These are phyloP conservation scores for Aspergillus bridgeri DNA, from an alignment of 495 filamentous ascomycete species.

Conservation along the genomic window DNA sequence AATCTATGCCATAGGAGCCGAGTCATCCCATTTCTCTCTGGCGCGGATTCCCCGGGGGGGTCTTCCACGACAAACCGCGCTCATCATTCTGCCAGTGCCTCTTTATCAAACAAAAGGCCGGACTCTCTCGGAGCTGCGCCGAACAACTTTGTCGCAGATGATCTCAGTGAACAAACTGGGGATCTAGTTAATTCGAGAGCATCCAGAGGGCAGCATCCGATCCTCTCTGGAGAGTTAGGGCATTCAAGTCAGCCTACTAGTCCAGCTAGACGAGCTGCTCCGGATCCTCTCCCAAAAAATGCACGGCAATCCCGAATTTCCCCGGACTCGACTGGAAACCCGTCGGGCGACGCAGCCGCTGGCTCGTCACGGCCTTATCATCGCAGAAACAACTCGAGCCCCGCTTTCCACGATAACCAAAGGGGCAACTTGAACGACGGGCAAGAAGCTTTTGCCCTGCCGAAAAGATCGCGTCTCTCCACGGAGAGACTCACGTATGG, in stretches of 20 bases:
- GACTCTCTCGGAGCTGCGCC: slow-evolving; percentile 17
- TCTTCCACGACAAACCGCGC: slow-evolving; percentile 25
- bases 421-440: neutral
- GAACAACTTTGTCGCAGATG: slow-evolving; percentile 23
- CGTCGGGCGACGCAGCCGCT: slow-evolving; percentile 2
- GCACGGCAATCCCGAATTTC: slow-evolving; percentile 7
- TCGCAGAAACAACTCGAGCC: slow-evolving; percentile 10
- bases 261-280: slow-evolving; percentile 9
- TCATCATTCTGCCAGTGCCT: slow-evolving; percentile 20
- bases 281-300: slow-evolving; percentile 12
- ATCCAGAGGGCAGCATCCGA: slow-evolving; percentile 13
- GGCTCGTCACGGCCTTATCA: slow-evolving; percentile 5
- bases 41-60: slow-evolving; percentile 15
- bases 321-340: slow-evolving; percentile 6
- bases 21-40: slow-evolving; percentile 18
- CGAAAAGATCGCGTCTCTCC: slow-evolving; percentile 6
- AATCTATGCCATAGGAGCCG: slow-evolving; percentile 14
- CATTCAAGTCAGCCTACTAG: slow-evolving; percentile 9
- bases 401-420: slow-evolving; percentile 10
- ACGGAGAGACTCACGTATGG: slow-evolving; percentile 16
- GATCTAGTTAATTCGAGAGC: slow-evolving; percentile 12
- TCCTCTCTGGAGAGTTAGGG: slow-evolving; percentile 11
- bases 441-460: neutral
- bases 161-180: slow-evolving; percentile 19
- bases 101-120: slow-evolving; percentile 19